These are phyloP conservation scores for Fusarium sp. DNA, from an alignment of 2,329 filamentous ascomycete genomes.

Conservation along the genomic window DNA sequence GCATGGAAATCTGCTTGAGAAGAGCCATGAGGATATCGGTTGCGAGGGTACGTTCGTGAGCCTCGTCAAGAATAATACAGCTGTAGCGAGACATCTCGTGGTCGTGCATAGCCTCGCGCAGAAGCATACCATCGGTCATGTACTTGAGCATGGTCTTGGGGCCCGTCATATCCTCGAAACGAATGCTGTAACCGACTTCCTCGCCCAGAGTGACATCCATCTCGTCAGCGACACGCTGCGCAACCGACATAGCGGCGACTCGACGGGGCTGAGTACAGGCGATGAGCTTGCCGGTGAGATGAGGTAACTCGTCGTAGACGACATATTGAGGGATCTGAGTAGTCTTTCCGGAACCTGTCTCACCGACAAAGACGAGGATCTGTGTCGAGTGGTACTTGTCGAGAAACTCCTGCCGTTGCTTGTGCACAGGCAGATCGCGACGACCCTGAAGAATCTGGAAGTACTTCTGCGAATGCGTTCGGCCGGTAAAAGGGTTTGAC, in stretches of 20 bases:
- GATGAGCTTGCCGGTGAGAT: constrained; percentile 86
- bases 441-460: constrained; percentile 88
- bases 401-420: constrained; percentile 93
- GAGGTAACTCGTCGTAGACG: constrained; percentile 93
- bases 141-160: constrained; percentile 95
- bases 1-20: constrained; percentile 86
- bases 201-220: constrained; percentile 93
- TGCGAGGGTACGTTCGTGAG: constrained; percentile 95
- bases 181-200: constrained; percentile 98
- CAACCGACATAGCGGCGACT: constrained; percentile 98
- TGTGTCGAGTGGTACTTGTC: constrained; percentile 92
- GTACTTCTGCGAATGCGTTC: constrained; percentile 82
- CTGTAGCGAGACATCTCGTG: constrained; percentile 91
- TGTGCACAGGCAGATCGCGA: constrained; percentile 88
- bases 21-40: constrained; percentile 98
- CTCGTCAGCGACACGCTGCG: constrained; percentile 96
- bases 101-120: constrained; percentile 96
- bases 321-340: constrained; percentile 99
- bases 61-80: constrained; percentile 98
- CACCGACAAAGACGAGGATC: constrained; percentile 97
- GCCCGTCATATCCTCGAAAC: constrained; percentile 95
- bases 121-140: constrained; percentile 99
- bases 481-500: constrained; percentile 85
- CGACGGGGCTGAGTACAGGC: constrained; percentile 97
- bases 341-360: constrained; percentile 99